phyloP scores from a whole-genome alignment of 257 asterid genomes.

The Thymus quinquecostatus region DNA sequence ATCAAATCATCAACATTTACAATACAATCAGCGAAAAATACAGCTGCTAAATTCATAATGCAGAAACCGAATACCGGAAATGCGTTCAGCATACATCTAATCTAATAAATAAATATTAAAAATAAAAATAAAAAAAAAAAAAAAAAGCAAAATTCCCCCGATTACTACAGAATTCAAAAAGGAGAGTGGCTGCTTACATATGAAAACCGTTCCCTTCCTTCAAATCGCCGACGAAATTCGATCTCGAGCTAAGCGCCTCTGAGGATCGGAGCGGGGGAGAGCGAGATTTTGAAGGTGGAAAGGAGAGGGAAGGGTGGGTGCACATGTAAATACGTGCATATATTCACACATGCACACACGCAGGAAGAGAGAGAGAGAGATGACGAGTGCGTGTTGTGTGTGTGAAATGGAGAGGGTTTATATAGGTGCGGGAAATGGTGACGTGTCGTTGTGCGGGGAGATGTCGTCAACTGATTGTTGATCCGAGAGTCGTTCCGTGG shows the following conservation, averaged over 20 bases:
- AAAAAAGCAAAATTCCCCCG: neutral
- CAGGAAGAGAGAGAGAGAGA: neutral
- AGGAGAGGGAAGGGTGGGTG: neutral
- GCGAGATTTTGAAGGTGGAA: neutral
- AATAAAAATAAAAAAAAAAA: too few species aligned
- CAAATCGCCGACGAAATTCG: neutral
- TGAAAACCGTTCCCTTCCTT: neutral
- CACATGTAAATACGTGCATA: constrained; percentile 15
- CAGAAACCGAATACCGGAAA: constrained; percentile 1
- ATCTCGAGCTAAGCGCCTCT: neutral
- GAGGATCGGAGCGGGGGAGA: neutral
- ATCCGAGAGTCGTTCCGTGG: constrained; percentile 13
- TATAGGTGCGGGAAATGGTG: neutral
- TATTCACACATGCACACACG: constrained; percentile 23
- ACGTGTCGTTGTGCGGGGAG: constrained; percentile 2
- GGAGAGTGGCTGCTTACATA: constrained; percentile 33
- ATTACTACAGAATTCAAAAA: neutral
- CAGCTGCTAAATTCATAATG: constrained; percentile 6
- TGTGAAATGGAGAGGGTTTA: constrained; percentile 2
- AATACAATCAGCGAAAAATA: neutral
- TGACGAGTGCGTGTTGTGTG: neutral
- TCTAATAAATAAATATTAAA: too few species aligned
- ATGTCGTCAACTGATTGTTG: constrained; percentile 6
- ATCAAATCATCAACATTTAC: constrained; percentile 21
- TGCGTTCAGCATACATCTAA: too few species aligned